phyloP scores from a whole-genome alignment of 306 rosid species.

The Neltuma alba region DNA sequence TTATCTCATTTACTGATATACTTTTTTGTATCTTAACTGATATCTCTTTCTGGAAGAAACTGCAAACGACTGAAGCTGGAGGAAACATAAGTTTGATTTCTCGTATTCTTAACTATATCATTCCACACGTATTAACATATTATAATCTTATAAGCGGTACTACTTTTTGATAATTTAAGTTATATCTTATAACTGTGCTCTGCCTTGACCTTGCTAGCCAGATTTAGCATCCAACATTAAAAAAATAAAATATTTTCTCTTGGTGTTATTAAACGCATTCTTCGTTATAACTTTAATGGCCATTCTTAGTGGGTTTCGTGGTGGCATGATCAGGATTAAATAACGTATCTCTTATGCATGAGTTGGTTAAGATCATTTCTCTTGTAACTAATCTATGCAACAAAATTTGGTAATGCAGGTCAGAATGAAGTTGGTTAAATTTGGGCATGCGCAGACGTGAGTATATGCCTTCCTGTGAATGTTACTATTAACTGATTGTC shows the following conservation, averaged over 20 bases:
- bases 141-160: background rate
- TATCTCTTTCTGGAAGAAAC: background rate
- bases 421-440: conserved; percentile 78
- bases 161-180: background rate
- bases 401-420: conserved; percentile 63
- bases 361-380: background rate
- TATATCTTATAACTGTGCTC: background rate
- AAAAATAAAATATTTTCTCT: background rate
- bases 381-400: conserved; percentile 19
- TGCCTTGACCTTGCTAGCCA: conserved; percentile 11
- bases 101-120: background rate
- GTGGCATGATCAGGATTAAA: background rate
- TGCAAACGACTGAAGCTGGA: conserved; percentile 13
- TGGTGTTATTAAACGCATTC: conserved; percentile 12
- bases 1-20: background rate
- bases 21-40: conserved; percentile 11
- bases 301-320: background rate
- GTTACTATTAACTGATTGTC: conserved; percentile 16
- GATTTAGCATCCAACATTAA: background rate
- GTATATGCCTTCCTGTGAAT: conserved; percentile 35
- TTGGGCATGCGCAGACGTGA: conserved; percentile 90
- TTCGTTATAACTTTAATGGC: conserved; percentile 12
- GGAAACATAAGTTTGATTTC: background rate
- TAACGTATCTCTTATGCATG: conserved; percentile 7
- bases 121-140: background rate